phyloP scores from a whole-genome alignment of 2,329 filamentous ascomycete species.

The Fusarium lyarnte region DNA sequence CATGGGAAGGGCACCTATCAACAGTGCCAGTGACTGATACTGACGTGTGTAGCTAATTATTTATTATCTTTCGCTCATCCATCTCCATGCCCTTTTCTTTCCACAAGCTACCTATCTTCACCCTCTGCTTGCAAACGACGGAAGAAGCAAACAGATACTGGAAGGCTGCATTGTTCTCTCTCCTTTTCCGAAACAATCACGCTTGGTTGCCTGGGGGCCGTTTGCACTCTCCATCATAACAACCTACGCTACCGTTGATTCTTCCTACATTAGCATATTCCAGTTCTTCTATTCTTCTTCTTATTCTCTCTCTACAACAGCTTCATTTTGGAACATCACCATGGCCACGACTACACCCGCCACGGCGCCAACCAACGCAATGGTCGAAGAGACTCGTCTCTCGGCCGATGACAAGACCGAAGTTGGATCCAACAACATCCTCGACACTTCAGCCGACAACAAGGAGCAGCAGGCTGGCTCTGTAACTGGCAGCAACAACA shows the following conservation, averaged over 20 bases:
- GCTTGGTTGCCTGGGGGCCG: not conserved
- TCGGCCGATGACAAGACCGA: conserved; percentile 47
- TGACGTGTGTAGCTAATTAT: conserved; percentile 13
- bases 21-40: not conserved
- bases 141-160: conserved; percentile 10
- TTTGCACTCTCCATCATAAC: not conserved
- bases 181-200: not conserved
- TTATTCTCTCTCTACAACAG: not conserved
- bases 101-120: not conserved
- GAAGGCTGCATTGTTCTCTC: not conserved
- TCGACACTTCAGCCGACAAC: conserved; percentile 27
- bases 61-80: not conserved
- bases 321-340: not conserved
- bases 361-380: conserved; percentile 25
- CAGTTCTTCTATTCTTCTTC: not conserved
- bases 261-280: not conserved
- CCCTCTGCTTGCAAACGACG: not conserved
- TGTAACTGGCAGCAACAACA: not conserved
- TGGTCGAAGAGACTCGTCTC: conserved; percentile 38
- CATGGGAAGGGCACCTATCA: not conserved
- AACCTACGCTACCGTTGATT: not conserved
- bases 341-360: conserved; percentile 29
- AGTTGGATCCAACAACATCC: conserved; percentile 40
- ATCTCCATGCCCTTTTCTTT: not conserved
- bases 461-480: conserved; percentile 26